A percentile compares a stretch with the other conserved stretches of the same genome.
Evolutionary conservation across 345 rosid species (phyloP).

Genomic region (Excoecaria cochinchinensis): DNA sequence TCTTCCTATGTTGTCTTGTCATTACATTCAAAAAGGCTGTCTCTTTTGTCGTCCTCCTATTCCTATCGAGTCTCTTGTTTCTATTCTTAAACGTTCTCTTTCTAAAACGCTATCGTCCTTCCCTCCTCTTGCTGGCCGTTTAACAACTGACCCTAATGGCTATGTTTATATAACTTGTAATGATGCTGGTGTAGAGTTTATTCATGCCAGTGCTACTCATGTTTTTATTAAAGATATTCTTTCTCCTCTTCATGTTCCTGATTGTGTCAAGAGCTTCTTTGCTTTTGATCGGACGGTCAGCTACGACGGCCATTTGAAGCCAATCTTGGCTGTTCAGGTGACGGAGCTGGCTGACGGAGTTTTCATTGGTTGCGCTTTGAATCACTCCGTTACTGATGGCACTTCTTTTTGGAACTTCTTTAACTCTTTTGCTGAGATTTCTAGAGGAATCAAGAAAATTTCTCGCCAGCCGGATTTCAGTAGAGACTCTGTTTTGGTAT

Average conservation of each 20-base stretch:
- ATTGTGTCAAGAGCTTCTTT: slow-evolving; percentile 52
- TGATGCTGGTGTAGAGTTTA: slow-evolving; percentile 68
- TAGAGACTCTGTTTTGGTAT: slow-evolving; percentile 59
- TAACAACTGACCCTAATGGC: slow-evolving; percentile 48
- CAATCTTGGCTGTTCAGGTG: slow-evolving; percentile 81
- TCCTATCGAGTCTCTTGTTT: slow-evolving; percentile 30
- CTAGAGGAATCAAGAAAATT: slow-evolving; percentile 46
- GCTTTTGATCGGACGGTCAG: slow-evolving; percentile 63
- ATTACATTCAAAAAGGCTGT: slow-evolving; percentile 85
- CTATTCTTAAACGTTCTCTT: slow-evolving; percentile 46
- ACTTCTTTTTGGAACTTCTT: slow-evolving; percentile 97
- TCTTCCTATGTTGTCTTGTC: slow-evolving; percentile 96
- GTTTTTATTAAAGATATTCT: slow-evolving; percentile 44
- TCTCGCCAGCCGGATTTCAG: slow-evolving; percentile 57
- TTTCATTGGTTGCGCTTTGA: slow-evolving; percentile 70
- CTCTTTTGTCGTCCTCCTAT: slow-evolving; percentile 56
- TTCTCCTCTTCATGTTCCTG: slow-evolving; percentile 56
- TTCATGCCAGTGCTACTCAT: slow-evolving; percentile 46
- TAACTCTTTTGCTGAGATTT: slow-evolving; percentile 71
- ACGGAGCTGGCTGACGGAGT: slow-evolving; percentile 74
- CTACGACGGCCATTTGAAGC: slow-evolving; percentile 67
- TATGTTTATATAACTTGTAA: slow-evolving; percentile 60
- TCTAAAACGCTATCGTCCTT: slow-evolving; percentile 56
- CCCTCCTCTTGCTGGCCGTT: slow-evolving; percentile 93
- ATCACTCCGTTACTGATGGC: slow-evolving; percentile 82